phyloP scores from a whole-genome alignment of 1,284 basidiomycete species.

The Boletus smithii region DNA sequence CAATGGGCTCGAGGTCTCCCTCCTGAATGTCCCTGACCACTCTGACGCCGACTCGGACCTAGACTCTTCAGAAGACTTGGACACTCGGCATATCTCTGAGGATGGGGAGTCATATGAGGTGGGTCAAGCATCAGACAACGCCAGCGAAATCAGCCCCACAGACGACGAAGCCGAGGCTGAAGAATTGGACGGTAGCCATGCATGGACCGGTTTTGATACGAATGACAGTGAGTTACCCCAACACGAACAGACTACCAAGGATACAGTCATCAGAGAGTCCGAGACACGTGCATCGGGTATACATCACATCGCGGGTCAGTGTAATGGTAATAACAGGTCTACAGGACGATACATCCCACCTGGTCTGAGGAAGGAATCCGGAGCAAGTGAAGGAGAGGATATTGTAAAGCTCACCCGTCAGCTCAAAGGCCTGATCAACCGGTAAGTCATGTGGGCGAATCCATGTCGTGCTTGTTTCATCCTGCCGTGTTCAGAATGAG shows the following conservation, averaged over 20 bases:
- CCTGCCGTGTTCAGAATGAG: slow-evolving; percentile 57
- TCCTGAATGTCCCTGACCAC: not conserved
- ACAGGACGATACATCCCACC: slow-evolving; percentile 61
- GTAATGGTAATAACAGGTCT: not conserved
- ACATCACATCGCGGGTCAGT: slow-evolving; percentile 13
- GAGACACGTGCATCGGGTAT: slow-evolving; percentile 21
- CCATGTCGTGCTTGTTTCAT: not conserved
- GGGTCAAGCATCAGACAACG: slow-evolving; percentile 23
- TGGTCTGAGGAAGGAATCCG: slow-evolving; percentile 48
- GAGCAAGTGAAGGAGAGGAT: slow-evolving; percentile 42
- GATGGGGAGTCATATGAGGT: slow-evolving; percentile 33
- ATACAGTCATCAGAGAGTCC: not conserved
- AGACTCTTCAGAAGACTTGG: not conserved
- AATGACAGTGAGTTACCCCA: slow-evolving; percentile 15
- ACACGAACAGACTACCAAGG: slow-evolving; percentile 15
- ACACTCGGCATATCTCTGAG: not conserved
- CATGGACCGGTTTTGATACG: slow-evolving; percentile 28
- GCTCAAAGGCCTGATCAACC: slow-evolving; percentile 86
- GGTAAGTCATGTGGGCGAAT: slow-evolving; percentile 44
- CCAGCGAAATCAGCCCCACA: slow-evolving; percentile 5
- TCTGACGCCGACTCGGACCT: not conserved
- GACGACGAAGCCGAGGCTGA: slow-evolving; percentile 10
- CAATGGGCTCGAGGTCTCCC: slow-evolving; percentile 25
- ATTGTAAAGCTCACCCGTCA: slow-evolving; percentile 70
- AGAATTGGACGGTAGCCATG: slow-evolving; percentile 1